Evolutionary conservation across 306 rosid species (phyloP), one percentile per base, ranked within the genome.

Genomic region (Lathyrus aphaca): DNA sequence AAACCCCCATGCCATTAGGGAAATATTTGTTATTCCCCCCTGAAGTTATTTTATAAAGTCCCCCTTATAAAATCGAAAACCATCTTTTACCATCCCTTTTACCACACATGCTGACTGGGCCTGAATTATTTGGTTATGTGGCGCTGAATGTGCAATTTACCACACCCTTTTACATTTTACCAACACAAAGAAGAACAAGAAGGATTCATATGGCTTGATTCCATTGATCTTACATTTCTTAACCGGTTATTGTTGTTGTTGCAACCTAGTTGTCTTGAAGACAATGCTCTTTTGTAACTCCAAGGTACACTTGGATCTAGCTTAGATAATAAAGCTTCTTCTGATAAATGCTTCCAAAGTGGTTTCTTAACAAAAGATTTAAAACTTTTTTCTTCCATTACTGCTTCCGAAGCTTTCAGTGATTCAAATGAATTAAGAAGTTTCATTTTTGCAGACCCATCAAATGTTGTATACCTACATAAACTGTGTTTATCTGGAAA

Each of bases 321-420:
- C 75, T 91, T 91, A 10, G 96, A 72, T 10, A 91, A 83, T 44
- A 91, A 61, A 27, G 88, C 86, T 72, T 91, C 97, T 72, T 91
- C 96, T 0, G 97, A 87, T 42, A 91, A 78, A 73, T 89, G 88
- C 70, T 91, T 87, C 97, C 97, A 91, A 3, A 91, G 86, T n/a
- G 96, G 94, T 79, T 89, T 91, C 68, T 80, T 79, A 5, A 56
- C 19, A 27, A 6, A 67, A 13, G 74, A 45, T 13, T 74, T 19
- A 2, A 16, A 44, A 13, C 1, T 53, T 53, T 53, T 57, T 1
- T 72, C 72, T 57, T 64, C 80, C 32, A 17, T 49, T 12, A n/a
- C 7, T 3, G 18, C 35, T 74, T 83, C 76, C 10, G 82, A 73
- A 11, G 74, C 61, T 65, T 63, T 86, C 73, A 44, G 17, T 19